phyloP scores from a whole-genome alignment of 495 filamentous ascomycete species.

The Letharia columbiana region DNA sequence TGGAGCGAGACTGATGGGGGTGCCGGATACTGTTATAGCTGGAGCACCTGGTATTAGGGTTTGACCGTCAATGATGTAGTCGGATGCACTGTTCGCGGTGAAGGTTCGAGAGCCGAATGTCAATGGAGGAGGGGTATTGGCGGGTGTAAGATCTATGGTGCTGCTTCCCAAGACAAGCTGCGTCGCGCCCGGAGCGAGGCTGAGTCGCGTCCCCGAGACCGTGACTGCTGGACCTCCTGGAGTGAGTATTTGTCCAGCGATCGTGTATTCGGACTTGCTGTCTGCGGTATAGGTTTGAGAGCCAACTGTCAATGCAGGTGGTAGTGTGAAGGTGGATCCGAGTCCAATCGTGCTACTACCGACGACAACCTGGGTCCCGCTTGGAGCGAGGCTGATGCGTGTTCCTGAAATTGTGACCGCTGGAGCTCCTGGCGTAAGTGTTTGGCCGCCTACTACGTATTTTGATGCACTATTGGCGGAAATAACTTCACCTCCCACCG shows the following conservation, averaged over 20 bases:
- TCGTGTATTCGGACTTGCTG: background rate
- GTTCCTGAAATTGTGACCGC: constrained; percentile 24
- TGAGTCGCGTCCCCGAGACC: constrained; percentile 15
- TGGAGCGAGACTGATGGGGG: constrained; percentile 1
- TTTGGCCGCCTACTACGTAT: constrained; percentile 19
- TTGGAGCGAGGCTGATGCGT: constrained; percentile 13
- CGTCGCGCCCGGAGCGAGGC: constrained; percentile 1
- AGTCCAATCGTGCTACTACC: constrained; percentile 13
- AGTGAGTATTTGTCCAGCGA: constrained; percentile 5
- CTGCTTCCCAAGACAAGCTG: constrained; percentile 1
- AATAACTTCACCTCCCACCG: constrained; percentile 7
- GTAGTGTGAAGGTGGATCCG: background rate
- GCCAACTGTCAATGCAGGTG: background rate
- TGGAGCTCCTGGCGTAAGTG: constrained; percentile 21
- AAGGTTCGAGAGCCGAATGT: constrained; percentile 2
- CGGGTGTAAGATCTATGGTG: background rate
- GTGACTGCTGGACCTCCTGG: constrained; percentile 5
- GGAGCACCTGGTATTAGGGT: background rate
- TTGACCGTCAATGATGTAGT: constrained; percentile 6
- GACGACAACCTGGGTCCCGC: constrained; percentile 8
- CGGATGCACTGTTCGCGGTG: constrained; percentile 7
- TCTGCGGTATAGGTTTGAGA: constrained; percentile 1
- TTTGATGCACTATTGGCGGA: constrained; percentile 10
- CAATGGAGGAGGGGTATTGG: background rate
- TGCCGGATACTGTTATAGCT: constrained; percentile 14